phyloP scores from a whole-genome alignment of 2,329 filamentous ascomycete species.

The Colletotrichum coccodes region DNA sequence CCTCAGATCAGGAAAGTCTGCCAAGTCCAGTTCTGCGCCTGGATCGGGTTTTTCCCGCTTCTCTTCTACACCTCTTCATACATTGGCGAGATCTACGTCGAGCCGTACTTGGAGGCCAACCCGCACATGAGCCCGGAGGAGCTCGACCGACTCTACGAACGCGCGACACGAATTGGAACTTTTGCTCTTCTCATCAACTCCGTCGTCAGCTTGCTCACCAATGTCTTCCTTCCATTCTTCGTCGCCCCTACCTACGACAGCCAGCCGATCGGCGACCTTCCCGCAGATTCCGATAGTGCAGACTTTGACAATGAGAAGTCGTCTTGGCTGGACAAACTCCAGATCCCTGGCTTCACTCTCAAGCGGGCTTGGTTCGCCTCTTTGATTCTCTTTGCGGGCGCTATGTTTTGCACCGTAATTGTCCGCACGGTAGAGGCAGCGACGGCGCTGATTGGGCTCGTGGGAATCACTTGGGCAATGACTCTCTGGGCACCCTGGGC shows the following conservation, averaged over 20 bases:
- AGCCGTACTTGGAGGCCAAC: conserved; percentile 81
- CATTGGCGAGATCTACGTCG: conserved; percentile 90
- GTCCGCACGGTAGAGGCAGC: conserved; percentile 77
- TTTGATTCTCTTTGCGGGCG: conserved; percentile 82
- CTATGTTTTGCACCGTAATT: conserved; percentile 87
- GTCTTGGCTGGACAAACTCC: conserved; percentile 68
- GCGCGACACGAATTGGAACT: conserved; percentile 86
- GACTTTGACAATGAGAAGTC: conserved; percentile 47
- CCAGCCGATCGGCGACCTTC: conserved; percentile 43
- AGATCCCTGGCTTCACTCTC: conserved; percentile 86
- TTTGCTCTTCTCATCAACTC: conserved; percentile 91
- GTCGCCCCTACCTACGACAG: conserved; percentile 82
- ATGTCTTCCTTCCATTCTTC: conserved; percentile 86
- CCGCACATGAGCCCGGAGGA: conserved; percentile 81
- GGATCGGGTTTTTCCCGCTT: conserved; percentile 96
- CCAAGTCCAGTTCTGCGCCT: conserved; percentile 84
- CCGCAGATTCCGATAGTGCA: conserved; percentile 43
- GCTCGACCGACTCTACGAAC: conserved; percentile 83
- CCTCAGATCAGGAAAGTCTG: conserved; percentile 87
- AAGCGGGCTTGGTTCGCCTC: conserved; percentile 88
- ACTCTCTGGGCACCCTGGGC: conserved; percentile 96
- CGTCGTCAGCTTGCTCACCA: conserved; percentile 82
- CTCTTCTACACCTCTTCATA: conserved; percentile 96
- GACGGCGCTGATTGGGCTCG: conserved; percentile 80
- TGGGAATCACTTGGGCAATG: conserved; percentile 92